Evolutionary conservation across 495 filamentous ascomycete genomes (phyloP).

Genomic region (Penicillium parvum): DNA sequence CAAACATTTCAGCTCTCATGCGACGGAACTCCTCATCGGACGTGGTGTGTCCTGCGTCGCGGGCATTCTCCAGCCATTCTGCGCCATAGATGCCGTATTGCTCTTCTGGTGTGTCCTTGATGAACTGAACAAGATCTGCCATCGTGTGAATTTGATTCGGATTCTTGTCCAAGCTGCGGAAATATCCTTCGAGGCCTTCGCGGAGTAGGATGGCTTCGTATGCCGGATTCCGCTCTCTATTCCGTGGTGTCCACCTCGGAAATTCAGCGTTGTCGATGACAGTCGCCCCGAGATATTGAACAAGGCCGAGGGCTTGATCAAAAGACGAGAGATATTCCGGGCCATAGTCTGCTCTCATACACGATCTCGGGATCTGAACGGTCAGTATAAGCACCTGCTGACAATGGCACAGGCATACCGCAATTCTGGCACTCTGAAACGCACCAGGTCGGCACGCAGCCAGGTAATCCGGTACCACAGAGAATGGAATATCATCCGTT

Average conservation of each 20-base stretch:
- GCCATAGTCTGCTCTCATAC: neutral
- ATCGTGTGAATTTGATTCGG: neutral
- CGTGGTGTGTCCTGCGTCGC: neutral
- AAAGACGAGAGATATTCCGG: neutral
- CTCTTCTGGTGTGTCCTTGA: neutral
- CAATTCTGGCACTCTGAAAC: neutral
- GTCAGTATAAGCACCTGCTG: neutral
- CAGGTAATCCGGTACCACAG: neutral
- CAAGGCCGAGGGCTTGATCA: neutral
- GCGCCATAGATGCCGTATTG: neutral
- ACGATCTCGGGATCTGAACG: neutral
- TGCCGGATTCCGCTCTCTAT: neutral
- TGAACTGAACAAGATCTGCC: neutral
- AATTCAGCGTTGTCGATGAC: neutral
- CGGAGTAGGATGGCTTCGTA: neutral
- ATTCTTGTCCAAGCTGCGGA: neutral
- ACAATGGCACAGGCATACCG: neutral
- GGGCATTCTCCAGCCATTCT: neutral
- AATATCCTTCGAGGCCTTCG: neutral
- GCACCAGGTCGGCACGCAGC: neutral
- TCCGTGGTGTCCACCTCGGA: neutral
- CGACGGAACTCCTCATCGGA: neutral
- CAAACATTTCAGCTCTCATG: neutral
- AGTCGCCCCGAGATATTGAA: neutral
- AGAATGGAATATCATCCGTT: neutral